These are phyloP conservation scores for Emergomyces pasteurianus DNA, from an alignment of 2,329 filamentous ascomycete genomes.

Conservation along the genomic window DNA sequence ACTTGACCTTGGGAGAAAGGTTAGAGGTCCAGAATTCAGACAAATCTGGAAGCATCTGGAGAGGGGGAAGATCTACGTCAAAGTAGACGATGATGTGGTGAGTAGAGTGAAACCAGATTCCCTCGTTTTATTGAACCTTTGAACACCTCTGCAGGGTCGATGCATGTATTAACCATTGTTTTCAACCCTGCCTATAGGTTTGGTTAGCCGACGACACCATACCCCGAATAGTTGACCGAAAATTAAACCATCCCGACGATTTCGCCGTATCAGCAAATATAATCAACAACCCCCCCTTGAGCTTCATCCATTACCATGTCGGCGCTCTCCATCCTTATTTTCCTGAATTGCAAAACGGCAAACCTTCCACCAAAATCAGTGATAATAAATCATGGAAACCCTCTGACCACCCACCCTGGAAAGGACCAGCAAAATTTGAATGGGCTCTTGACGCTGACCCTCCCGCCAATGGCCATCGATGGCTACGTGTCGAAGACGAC, in stretches of 20 bases:
- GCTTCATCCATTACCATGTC: conserved; percentile 43
- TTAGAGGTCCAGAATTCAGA: conserved; percentile 24
- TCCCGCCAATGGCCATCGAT: conserved; percentile 22
- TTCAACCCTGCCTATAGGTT: background rate
- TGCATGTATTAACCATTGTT: background rate
- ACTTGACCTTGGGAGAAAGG: conserved; percentile 24
- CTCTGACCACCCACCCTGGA: conserved; percentile 5
- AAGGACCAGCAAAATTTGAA: conserved; percentile 1
- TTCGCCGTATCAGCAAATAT: conserved; percentile 45
- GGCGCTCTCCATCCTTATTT: conserved; percentile 43
- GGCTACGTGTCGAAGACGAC: conserved; percentile 34
- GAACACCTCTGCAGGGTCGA: background rate
- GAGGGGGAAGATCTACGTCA: conserved; percentile 31
- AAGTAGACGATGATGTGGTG: conserved; percentile 36
- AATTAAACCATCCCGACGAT: conserved; percentile 39
- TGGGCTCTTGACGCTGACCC: conserved; percentile 1
- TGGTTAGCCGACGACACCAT: conserved; percentile 7
- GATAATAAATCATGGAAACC: conserved; percentile 6
- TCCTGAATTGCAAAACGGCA: conserved; percentile 29
- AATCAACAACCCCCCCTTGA: conserved; percentile 44
- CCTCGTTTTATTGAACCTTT: background rate
- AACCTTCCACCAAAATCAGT: conserved; percentile 2
- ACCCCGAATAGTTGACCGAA: conserved; percentile 42
- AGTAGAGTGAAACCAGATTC: background rate
- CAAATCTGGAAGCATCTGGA: conserved; percentile 17